These are phyloP conservation scores for Didymella exigua DNA, from an alignment of 2,329 filamentous ascomycete species.

Conservation along the genomic window DNA sequence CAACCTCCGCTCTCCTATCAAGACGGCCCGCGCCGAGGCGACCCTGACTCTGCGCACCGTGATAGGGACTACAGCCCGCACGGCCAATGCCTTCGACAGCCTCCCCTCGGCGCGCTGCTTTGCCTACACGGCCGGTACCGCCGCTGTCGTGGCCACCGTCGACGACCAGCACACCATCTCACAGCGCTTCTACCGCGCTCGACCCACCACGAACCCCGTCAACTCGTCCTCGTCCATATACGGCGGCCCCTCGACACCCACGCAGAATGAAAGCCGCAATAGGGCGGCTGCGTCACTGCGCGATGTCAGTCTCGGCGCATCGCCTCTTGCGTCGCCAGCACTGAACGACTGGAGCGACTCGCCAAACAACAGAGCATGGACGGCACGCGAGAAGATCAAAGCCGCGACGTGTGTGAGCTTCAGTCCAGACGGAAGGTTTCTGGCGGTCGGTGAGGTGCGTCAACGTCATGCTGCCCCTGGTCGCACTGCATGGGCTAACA, in stretches of 20 bases:
- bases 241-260: slow-evolving; percentile 60
- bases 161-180: slow-evolving; percentile 66
- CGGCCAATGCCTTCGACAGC: slow-evolving; percentile 84
- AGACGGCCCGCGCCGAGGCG: slow-evolving; percentile 52
- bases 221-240: slow-evolving; percentile 64
- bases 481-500: slow-evolving; percentile 34
- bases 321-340: slow-evolving; percentile 53
- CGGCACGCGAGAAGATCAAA: slow-evolving; percentile 90
- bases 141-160: slow-evolving; percentile 86
- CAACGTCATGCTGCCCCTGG: background rate
- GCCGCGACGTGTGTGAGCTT: slow-evolving; percentile 89
- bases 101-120: slow-evolving; percentile 73
- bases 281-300: slow-evolving; percentile 62
- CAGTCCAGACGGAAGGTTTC: slow-evolving; percentile 82
- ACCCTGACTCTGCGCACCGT: slow-evolving; percentile 78
- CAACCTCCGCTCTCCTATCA: slow-evolving; percentile 68
- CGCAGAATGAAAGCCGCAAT: slow-evolving; percentile 58
- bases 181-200: slow-evolving; percentile 90
- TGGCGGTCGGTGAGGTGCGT: slow-evolving; percentile 84
- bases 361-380: slow-evolving; percentile 73
- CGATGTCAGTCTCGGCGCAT: slow-evolving; percentile 53
- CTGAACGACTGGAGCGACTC: slow-evolving; percentile 63
- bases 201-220: slow-evolving; percentile 71
- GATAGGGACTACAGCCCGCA: slow-evolving; percentile 86
- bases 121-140: slow-evolving; percentile 89